A percentile compares a stretch with the other conserved stretches of the same genome.
phyloP scores from a whole-genome alignment of 2,329 filamentous ascomycete species.

The Pseudogymnoascus sp. region DNA sequence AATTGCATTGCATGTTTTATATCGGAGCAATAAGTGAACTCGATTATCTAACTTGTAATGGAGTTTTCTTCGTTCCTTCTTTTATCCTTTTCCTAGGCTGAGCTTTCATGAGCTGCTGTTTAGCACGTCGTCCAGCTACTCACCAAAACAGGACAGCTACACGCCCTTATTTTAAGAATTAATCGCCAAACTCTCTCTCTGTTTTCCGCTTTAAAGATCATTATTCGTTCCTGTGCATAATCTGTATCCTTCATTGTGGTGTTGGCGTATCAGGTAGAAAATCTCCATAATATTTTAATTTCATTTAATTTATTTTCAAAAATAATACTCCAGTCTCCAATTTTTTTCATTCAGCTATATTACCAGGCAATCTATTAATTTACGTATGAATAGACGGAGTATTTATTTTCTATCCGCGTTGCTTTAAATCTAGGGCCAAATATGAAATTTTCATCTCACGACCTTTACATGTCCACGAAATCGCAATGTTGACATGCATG shows the following conservation, averaged over 20 bases:
- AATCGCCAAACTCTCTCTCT: no score
- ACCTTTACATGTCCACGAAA: neutral
- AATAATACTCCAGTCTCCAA: neutral
- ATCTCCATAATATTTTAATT: neutral
- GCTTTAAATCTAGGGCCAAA: no score
- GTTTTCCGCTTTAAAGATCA: no score
- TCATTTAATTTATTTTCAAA: neutral
- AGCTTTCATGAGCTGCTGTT: neutral
- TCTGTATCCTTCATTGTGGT: no score
- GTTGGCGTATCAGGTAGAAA: neutral
- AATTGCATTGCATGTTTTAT: neutral
- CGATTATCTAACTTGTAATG: no score
- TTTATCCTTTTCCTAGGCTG: no score
- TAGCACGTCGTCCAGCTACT: neutral
- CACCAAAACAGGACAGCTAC: neutral
- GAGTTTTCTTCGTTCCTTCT: neutral
- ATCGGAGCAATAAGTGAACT: neutral
- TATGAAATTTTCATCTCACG: neutral
- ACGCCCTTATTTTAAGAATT: neutral
- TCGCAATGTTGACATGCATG: neutral
- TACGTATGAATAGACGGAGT: neutral
- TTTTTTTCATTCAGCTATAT: neutral
- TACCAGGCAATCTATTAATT: neutral
- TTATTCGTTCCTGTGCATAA: no score
- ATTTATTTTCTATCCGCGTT: neutral